phyloP scores from a whole-genome alignment of 805 yeast genomes.

The Lipomyces orientalis region DNA sequence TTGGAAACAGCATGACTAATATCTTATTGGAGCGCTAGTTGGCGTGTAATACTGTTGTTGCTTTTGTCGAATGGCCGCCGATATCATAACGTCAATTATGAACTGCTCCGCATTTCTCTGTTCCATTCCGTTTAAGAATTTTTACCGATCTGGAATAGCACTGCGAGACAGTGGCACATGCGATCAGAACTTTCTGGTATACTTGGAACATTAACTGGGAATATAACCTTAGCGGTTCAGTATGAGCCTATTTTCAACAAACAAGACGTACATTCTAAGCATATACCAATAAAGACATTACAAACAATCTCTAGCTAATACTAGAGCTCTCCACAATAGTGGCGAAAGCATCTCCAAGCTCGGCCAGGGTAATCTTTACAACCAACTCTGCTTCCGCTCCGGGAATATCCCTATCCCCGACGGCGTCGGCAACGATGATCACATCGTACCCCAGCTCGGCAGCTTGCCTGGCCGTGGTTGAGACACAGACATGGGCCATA shows the following conservation, averaged over 20 bases:
- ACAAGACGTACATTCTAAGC: no score
- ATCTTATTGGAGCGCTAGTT: constrained; percentile 25
- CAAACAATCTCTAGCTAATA: background rate
- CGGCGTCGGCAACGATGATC: background rate
- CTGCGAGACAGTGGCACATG: background rate
- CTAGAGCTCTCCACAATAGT: background rate
- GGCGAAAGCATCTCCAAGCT: constrained; percentile 1
- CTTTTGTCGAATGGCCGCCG: background rate
- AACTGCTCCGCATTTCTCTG: constrained; percentile 36
- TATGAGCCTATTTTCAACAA: no score
- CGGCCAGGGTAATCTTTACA: background rate
- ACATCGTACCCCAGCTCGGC: background rate
- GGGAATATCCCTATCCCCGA: background rate
- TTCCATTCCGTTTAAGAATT: constrained; percentile 7
- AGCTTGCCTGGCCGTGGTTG: background rate
- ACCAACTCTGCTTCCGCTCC: background rate
- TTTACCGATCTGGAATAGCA: background rate
- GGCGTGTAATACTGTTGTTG: constrained; percentile 1
- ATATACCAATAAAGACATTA: no score
- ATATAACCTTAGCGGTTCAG: constrained; percentile 11
- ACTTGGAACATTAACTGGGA: constrained; percentile 23
- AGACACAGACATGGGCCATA: background rate
- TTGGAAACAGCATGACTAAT: constrained; percentile 13
- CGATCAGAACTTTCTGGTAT: constrained; percentile 26
- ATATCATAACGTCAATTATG: constrained; percentile 53